phyloP scores from a whole-genome alignment of 441 rosid genomes.

The Jatropha multifida region DNA sequence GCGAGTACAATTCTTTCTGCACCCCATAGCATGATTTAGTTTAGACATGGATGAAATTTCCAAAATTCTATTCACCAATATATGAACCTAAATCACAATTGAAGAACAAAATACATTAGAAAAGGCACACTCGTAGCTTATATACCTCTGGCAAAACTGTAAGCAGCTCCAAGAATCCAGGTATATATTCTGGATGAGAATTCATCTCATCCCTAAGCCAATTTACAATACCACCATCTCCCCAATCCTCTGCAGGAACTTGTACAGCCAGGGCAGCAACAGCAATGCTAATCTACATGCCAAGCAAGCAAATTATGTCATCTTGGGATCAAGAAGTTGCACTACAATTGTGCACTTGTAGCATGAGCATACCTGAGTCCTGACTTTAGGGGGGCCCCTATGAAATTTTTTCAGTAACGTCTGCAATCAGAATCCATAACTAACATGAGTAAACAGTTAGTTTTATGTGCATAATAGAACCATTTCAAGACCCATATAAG shows the following conservation, averaged over 20 bases:
- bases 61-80: not conserved
- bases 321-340: constrained; percentile 16
- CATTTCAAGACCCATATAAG: not conserved
- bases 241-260: constrained; percentile 95
- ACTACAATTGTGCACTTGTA: not conserved
- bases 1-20: not conserved
- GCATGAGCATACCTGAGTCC: constrained; percentile 71
- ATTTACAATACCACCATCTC: constrained; percentile 87
- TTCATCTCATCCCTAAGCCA: constrained; percentile 98
- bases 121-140: constrained; percentile 8
- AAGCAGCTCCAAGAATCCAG: constrained; percentile 97
- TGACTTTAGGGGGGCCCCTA: constrained; percentile 92
- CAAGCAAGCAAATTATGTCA: constrained; percentile 23
- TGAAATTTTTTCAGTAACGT: constrained; percentile 87
- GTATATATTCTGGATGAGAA: constrained; percentile 83
- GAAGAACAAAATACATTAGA: constrained; percentile 9
- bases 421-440: constrained; percentile 49
- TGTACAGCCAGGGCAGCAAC: constrained; percentile 99
- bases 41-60: not conserved
- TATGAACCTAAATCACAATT: not conserved
- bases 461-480: constrained; percentile 2
- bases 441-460: constrained; percentile 20
- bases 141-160: constrained; percentile 96
- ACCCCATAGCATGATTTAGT: not conserved
- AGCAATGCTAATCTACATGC: constrained; percentile 90